Base-by-base conservation (phyloP, 352 stramenopile species). In the Pythium utonaiense region DNA sequence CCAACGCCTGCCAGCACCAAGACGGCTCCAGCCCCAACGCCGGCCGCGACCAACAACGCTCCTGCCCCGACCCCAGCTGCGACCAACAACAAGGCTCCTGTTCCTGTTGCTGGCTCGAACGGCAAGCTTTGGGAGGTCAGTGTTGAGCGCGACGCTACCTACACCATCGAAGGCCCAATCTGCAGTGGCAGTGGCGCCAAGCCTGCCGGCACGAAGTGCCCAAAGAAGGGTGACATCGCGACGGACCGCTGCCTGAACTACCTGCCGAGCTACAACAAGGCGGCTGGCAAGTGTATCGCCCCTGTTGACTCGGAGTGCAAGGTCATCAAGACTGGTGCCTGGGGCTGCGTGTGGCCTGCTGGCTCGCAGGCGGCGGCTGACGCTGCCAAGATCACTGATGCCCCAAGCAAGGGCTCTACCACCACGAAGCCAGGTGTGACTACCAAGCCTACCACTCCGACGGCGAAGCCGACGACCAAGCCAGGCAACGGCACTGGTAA, bases 131-230 rank as follows among this genome's bases (percentile, higher is more conserved):
- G 28, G 49, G 59, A 87, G 14, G 77, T 91, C 34, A 89, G 75
- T 10, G 80, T 93, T 17, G 75, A 90, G 49, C 54, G 68, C 2
- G 81, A 91, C 55, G 81, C 81, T 21, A 91, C 81, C 9, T 91
- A 88, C 66, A 89, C 77, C 68, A 84, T 91, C 36, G 50, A 70
- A 9, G 83, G 78, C 21, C 70, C 79, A 1, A 77, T 93, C 42
- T 93, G 83, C 62, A 84, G 71, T 19, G 83, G 83, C 38, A 66
- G 59, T 14, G 78, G 78, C 21, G 57, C 65, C 10, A 58, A 44
- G 31, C 74, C 78, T 8, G 56, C 72, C 6, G 83, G 83, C 1
- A 62, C 31, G n/a, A 57, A 74, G 41, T 93, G 83, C 30, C 83
- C 83, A 2, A 68, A 77, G 64, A 75, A 79, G 65, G 80, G 83